Evolutionary conservation across 2,329 filamentous ascomycete genomes (phyloP).

Genomic region (Phaeosphaeriaceae sp.): DNA sequence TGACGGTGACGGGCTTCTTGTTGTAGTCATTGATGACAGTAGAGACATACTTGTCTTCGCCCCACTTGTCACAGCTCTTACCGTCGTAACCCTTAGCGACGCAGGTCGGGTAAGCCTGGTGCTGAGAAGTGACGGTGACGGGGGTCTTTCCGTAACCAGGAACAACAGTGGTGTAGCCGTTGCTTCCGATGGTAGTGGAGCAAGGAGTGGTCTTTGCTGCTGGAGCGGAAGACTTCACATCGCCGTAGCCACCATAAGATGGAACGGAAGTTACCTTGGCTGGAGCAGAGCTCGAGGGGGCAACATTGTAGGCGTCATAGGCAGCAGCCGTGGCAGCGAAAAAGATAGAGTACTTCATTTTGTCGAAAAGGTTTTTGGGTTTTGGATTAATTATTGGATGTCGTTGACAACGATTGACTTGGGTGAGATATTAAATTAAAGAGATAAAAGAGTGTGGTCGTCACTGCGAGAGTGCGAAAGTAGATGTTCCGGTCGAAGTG

Average conservation of each 20-base stretch:
- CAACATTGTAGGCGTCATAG: slow-evolving; percentile 25
- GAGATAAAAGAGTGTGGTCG: slow-evolving; percentile 17
- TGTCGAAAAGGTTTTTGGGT: slow-evolving; percentile 13
- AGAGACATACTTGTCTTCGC: slow-evolving; percentile 32
- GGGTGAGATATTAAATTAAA: slow-evolving; percentile 24
- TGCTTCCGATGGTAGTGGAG: slow-evolving; percentile 13
- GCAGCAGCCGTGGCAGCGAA: slow-evolving; percentile 34
- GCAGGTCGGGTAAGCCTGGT: slow-evolving; percentile 42
- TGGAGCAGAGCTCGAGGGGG: slow-evolving; percentile 19
- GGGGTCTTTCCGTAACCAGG: slow-evolving; percentile 35
- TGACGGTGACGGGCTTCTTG: slow-evolving; percentile 33
- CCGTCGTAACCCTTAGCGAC: slow-evolving; percentile 23
- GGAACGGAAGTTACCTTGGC: slow-evolving; percentile 14
- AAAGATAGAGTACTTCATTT: slow-evolving; percentile 34
- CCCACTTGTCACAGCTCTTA: slow-evolving; percentile 27
- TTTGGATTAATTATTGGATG: slow-evolving; percentile 11
- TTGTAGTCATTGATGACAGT: slow-evolving; percentile 37
- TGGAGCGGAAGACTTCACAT: slow-evolving; percentile 23
- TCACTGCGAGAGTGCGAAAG: slow-evolving; percentile 25
- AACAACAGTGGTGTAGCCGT: slow-evolving; percentile 37
- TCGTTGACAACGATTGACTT: slow-evolving; percentile 34
- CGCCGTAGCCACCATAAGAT: slow-evolving; percentile 18
- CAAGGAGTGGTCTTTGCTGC: slow-evolving; percentile 18
- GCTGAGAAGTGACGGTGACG: slow-evolving; percentile 39
- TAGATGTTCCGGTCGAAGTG: slow-evolving; percentile 25